These are phyloP conservation scores for Serendipita sp. DNA, from an alignment of 768 basidiomycete genomes.

Conservation along the genomic window DNA sequence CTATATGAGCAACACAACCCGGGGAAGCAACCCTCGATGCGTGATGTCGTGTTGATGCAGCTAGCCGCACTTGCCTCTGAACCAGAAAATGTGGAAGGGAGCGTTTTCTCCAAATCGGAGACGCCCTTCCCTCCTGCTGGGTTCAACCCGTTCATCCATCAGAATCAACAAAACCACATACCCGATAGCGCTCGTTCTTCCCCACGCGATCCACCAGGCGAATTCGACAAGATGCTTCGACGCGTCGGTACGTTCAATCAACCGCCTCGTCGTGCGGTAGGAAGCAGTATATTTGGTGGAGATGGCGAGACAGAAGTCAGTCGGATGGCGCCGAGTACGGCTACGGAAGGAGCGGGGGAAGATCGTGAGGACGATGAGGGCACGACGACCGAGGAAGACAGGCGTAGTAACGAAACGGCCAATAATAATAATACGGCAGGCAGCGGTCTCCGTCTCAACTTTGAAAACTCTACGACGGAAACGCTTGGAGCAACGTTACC, in stretches of 20 bases:
- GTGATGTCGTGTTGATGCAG: neutral
- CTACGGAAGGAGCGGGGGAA: neutral
- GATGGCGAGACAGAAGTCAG: slow-evolving; percentile 3
- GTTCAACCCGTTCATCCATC: slow-evolving; percentile 2
- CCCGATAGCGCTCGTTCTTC: neutral
- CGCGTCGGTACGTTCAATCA: neutral
- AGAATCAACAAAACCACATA: neutral
- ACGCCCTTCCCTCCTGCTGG: slow-evolving; percentile 2
- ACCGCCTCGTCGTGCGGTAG: neutral
- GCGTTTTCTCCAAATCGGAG: slow-evolving; percentile 3
- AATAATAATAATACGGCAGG: neutral
- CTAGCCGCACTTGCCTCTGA: neutral
- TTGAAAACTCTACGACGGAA: neutral
- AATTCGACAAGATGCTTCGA: slow-evolving; percentile 1
- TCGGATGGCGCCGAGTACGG: neutral
- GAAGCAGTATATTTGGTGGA: neutral
- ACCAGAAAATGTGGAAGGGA: slow-evolving; percentile 1
- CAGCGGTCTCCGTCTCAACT: neutral
- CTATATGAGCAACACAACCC: slow-evolving; percentile 5
- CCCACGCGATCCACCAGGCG: neutral
- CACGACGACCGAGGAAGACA: slow-evolving; percentile 1
- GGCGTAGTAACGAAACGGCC: neutral
- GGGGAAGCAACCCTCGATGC: neutral
- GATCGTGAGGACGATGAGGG: neutral
- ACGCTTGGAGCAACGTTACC: neutral